A percentile compares a stretch with the other conserved stretches of the same genome.
Evolutionary conservation across 306 rosid species (phyloP).

Genomic region (Cicer chorassanicum): DNA sequence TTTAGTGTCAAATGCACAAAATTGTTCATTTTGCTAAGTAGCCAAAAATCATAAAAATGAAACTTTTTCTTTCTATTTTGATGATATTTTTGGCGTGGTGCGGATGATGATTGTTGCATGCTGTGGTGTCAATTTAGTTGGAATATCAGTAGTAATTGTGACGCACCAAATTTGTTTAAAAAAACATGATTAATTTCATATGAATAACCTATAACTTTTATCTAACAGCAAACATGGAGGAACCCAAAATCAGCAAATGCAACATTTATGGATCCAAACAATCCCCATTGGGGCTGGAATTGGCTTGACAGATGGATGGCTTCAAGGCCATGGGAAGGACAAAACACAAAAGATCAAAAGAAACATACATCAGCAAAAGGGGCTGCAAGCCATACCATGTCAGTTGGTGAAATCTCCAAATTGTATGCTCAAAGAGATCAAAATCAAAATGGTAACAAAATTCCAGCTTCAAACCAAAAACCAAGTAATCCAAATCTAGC

Average conservation of each 20-base stretch:
- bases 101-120: too few relatives aligned
- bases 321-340: slow-evolving; percentile 83
- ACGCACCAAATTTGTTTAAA: too few relatives aligned
- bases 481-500: slow-evolving; percentile 45
- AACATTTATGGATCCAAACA: slow-evolving; percentile 77
- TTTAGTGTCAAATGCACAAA: too few relatives aligned
- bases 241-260: slow-evolving; percentile 65
- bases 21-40: too few relatives aligned
- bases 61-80: too few relatives aligned
- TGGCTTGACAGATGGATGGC: slow-evolving; percentile 98
- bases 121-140: too few relatives aligned
- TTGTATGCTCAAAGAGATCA: slow-evolving; percentile 58
- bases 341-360: slow-evolving; percentile 45
- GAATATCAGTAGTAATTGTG: too few relatives aligned
- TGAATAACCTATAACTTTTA: slow-evolving; percentile 19
- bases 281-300: slow-evolving; percentile 98
- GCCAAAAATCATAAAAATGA: too few relatives aligned
- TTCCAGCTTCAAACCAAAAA: slow-evolving; percentile 50
- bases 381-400: slow-evolving; percentile 49
- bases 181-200: background rate
- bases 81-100: too few relatives aligned
- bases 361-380: slow-evolving; percentile 52
- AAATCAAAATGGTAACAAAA: slow-evolving; percentile 43
- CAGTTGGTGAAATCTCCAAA: slow-evolving; percentile 69
- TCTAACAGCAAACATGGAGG: slow-evolving; percentile 70